phyloP scores from a whole-genome alignment of 768 basidiomycete genomes.

The Chalciporus pseudorubinellus region DNA sequence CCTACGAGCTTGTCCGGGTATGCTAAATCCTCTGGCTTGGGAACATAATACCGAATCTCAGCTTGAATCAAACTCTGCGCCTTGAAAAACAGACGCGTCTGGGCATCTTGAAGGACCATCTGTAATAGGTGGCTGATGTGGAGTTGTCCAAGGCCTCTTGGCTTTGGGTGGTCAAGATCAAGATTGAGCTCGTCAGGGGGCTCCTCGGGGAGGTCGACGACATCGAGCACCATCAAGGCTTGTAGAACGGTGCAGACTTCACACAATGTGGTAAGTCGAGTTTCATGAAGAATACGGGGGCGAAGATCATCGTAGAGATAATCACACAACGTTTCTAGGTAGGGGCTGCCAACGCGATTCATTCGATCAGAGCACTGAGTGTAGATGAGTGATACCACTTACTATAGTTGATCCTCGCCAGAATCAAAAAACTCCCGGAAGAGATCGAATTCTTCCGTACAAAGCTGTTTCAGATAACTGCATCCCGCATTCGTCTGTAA shows the following conservation, averaged over 20 bases:
- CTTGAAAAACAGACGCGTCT: conserved; percentile 94
- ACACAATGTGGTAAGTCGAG: conserved; percentile 81
- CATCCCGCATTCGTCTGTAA: conserved; percentile 85
- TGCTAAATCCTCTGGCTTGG: conserved; percentile 74
- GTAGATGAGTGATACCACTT: conserved; percentile 24
- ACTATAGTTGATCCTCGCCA: conserved; percentile 76
- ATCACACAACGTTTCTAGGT: conserved; percentile 90
- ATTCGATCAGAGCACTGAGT: conserved; percentile 8
- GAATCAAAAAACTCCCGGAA: conserved; percentile 85
- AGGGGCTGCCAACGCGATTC: conserved; percentile 53
- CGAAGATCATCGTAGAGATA: conserved; percentile 94
- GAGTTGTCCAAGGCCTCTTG: conserved; percentile 52
- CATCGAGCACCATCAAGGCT: conserved; percentile 92
- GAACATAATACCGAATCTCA: conserved; percentile 81
- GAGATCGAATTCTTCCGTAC: conserved; percentile 84
- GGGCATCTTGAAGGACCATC: conserved; percentile 94
- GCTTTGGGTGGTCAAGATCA: conserved; percentile 37
- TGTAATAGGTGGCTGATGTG: conserved; percentile 80
- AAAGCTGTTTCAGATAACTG: conserved; percentile 88
- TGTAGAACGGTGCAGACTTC: conserved; percentile 96
- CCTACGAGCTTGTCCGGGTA: conserved; percentile 83
- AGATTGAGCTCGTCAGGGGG: conserved; percentile 33
- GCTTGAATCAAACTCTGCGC: conserved; percentile 88
- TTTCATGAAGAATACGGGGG: conserved; percentile 92
- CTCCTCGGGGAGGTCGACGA: conserved; percentile 41